Evolutionary conservation across 2,329 filamentous ascomycete species (phyloP).

Genomic region (Zopfia rhizophila): DNA sequence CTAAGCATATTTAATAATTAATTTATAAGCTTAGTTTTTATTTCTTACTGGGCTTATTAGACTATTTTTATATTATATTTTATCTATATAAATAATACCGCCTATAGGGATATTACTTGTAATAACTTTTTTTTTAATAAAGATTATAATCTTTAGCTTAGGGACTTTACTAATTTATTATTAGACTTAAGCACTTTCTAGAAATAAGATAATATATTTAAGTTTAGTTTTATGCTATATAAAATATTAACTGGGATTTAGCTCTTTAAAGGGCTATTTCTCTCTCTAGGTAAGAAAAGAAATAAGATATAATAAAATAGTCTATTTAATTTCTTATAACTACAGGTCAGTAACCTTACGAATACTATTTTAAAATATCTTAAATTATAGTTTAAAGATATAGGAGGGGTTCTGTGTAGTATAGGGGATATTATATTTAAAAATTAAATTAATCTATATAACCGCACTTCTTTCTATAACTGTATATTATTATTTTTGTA

Average conservation of each 20-base stretch:
- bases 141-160: slow-evolving; percentile 6
- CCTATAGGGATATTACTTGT: slow-evolving; percentile 4
- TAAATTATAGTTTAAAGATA: no score
- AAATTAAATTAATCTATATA: no score
- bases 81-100: slow-evolving; percentile 3
- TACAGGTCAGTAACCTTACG: no score
- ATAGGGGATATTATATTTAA: no score
- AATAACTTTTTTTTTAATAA: slow-evolving; percentile 7
- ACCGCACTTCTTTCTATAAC: no score
- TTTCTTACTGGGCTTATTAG: slow-evolving; percentile 3
- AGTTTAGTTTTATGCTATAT: slow-evolving; percentile 5
- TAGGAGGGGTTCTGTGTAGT: no score
- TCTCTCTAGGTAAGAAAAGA: not conserved
- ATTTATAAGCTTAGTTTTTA: no score
- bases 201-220: slow-evolving; percentile 4
- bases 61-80: slow-evolving; percentile 1
- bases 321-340: not conserved
- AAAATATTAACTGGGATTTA: slow-evolving; percentile 4
- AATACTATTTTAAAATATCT: no score
- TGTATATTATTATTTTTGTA: no score
- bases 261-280: slow-evolving; percentile 6
- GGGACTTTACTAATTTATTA: slow-evolving; percentile 4
- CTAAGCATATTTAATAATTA: no score
- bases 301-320: not conserved
- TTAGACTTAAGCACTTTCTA: not conserved